phyloP scores from a whole-genome alignment of 2,329 filamentous ascomycete species.

The Clonostachys rhizophaga region DNA sequence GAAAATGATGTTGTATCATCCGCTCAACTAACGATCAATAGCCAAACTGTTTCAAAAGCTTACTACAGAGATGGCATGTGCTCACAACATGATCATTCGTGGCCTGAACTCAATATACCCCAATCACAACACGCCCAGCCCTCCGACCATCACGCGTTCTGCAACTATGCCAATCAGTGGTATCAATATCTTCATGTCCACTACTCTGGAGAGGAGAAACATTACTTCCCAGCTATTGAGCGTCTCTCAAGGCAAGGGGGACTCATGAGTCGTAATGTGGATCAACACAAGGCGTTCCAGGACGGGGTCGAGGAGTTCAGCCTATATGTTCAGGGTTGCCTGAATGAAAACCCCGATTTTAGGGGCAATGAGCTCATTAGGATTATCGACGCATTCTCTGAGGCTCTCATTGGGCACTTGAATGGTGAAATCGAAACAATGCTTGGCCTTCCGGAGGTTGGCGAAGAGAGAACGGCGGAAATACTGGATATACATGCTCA shows the following conservation, averaged over 20 bases:
- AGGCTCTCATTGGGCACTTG: no score
- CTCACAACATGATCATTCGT: conserved; percentile 28
- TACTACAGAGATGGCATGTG: conserved; percentile 20
- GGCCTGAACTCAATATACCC: conserved; percentile 13
- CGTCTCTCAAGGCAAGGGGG: conserved; percentile 21
- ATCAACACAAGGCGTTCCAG: conserved; percentile 32
- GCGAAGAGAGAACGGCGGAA: no score
- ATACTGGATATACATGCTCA: no score
- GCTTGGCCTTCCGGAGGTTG: no score
- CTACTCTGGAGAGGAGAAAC: conserved; percentile 28
- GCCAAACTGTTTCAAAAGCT: not conserved
- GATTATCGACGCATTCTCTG: no score
- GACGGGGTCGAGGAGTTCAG: conserved; percentile 17
- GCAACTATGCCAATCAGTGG: conserved; percentile 24
- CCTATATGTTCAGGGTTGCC: no score
- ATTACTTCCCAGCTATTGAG: conserved; percentile 31
- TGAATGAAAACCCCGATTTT: no score
- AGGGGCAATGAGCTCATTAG: no score
- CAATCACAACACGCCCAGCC: conserved; percentile 25
- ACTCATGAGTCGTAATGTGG: conserved; percentile 33
- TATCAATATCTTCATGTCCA: conserved; percentile 24
- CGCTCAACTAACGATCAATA: no score
- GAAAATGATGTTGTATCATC: no score
- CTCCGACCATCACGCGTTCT: conserved; percentile 24
- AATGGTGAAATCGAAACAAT: no score